Percentiles rank a stretch among this genome's conserved stretches.
phyloP scores from a whole-genome alignment of 2,329 filamentous ascomycete genomes.

The Gaeumannomyces tritici region DNA sequence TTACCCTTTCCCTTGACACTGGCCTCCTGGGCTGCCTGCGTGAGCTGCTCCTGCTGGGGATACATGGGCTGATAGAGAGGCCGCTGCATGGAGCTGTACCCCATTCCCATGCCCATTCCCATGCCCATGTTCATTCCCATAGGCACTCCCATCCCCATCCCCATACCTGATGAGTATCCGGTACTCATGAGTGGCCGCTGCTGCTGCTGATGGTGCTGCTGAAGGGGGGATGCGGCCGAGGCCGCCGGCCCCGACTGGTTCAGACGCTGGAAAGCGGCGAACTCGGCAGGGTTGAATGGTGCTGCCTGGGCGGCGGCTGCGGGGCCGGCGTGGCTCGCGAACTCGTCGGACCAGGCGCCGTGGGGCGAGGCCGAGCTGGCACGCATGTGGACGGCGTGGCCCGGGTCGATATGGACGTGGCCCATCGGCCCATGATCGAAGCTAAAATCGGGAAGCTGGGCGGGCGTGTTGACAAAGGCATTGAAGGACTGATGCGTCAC shows the following conservation, averaged over 20 bases:
- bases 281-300: conserved; percentile 73
- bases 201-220: conserved; percentile 24
- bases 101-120: conserved; percentile 34
- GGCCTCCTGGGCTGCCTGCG: neutral
- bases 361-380: conserved; percentile 37
- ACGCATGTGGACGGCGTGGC: conserved; percentile 39
- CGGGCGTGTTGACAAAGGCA: conserved; percentile 77
- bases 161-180: conserved; percentile 26
- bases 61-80: conserved; percentile 35
- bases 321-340: conserved; percentile 45
- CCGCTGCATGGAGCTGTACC: conserved; percentile 44
- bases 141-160: conserved; percentile 38
- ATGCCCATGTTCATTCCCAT: conserved; percentile 35
- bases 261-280: conserved; percentile 75
- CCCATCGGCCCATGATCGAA: conserved; percentile 33
- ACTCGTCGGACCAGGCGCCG: conserved; percentile 38
- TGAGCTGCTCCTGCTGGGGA: conserved; percentile 25
- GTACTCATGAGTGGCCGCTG: conserved; percentile 54
- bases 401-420: conserved; percentile 35
- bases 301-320: conserved; percentile 23
- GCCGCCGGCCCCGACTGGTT: conserved; percentile 52
- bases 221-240: conserved; percentile 5
- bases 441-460: conserved; percentile 43
- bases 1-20: conserved; percentile 59
- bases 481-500: conserved; percentile 66